Conservation (phyloP, 2,329 filamentous ascomycete genomes). For the Neocucurbitaria cava region DNA sequence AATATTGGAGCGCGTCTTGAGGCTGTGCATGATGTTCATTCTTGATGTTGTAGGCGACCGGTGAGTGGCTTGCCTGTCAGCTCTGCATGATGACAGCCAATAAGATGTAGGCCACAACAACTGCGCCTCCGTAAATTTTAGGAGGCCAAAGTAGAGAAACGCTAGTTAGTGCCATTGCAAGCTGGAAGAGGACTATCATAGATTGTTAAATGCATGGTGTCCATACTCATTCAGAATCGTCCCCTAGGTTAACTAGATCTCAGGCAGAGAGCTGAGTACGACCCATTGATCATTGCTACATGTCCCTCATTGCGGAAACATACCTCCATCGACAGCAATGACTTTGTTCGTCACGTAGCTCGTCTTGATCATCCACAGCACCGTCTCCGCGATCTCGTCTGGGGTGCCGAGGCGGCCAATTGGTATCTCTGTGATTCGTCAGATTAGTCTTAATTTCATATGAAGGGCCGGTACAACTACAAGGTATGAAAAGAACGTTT, state of each 20-base stretch:
- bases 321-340: conserved; percentile 32
- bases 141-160: not conserved
- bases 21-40: not conserved
- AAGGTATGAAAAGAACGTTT: too few relatives aligned
- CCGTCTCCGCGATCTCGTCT: conserved; percentile 57
- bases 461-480: not conserved
- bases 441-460: not conserved
- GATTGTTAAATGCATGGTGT: too few relatives aligned
- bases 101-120: not conserved
- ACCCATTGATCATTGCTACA: not conserved
- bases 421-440: conserved; percentile 47
- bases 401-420: conserved; percentile 54
- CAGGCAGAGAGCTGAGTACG: too few relatives aligned
- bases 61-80: not conserved
- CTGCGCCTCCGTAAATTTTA: not conserved
- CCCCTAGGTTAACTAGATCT: too few relatives aligned
- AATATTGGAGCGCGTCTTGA: not conserved
- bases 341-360: conserved; percentile 57
- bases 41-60: not conserved
- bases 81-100: not conserved
- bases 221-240: too few relatives aligned
- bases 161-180: too few relatives aligned
- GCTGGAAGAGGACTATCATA: too few relatives aligned
- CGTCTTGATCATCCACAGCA: conserved; percentile 57
- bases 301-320: conserved; percentile 25